These are phyloP conservation scores for Irpex sp. DNA, from an alignment of 1,284 basidiomycete genomes.

Conservation along the genomic window DNA sequence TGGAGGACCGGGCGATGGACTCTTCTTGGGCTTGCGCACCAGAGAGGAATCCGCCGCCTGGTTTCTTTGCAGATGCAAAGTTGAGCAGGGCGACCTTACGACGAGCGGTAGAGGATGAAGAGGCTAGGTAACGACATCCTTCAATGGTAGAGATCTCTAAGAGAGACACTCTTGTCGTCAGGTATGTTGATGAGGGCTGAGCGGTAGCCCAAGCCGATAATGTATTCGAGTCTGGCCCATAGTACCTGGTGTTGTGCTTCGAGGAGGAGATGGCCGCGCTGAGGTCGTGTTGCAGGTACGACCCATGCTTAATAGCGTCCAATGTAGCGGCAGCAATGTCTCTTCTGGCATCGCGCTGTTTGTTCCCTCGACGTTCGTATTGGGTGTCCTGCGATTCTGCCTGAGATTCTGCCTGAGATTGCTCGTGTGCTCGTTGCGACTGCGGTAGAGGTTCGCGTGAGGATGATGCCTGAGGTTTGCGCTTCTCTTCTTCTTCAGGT, in stretches of 20 bases:
- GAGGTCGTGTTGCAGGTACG: slow-evolving; percentile 29
- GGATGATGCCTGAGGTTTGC: not conserved
- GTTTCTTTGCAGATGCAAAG: slow-evolving; percentile 67
- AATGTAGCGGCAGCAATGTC: slow-evolving; percentile 31
- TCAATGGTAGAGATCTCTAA: slow-evolving; percentile 53
- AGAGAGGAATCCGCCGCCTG: slow-evolving; percentile 63
- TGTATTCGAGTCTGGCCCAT: slow-evolving; percentile 32
- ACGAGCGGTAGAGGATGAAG: slow-evolving; percentile 2
- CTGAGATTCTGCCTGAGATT: not conserved
- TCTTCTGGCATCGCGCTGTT: slow-evolving; percentile 8
- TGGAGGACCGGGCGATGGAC: slow-evolving; percentile 66
- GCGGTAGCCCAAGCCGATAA: slow-evolving; percentile 35
- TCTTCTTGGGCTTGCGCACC: slow-evolving; percentile 74
- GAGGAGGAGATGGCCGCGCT: slow-evolving; percentile 28
- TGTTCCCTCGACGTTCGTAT: not conserved
- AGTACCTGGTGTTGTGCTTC: slow-evolving; percentile 38
- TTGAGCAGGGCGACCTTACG: slow-evolving; percentile 57
- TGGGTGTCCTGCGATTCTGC: not conserved
- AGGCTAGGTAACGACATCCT: slow-evolving; percentile 34
- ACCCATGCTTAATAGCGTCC: slow-evolving; percentile 29
- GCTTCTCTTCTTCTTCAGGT: not conserved
- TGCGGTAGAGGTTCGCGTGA: not conserved
- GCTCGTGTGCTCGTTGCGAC: no score
- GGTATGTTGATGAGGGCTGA: slow-evolving; percentile 10
- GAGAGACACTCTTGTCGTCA: slow-evolving; percentile 34